Conservation (phyloP, 306 rosid genomes). For the Bauhinia variegata region DNA sequence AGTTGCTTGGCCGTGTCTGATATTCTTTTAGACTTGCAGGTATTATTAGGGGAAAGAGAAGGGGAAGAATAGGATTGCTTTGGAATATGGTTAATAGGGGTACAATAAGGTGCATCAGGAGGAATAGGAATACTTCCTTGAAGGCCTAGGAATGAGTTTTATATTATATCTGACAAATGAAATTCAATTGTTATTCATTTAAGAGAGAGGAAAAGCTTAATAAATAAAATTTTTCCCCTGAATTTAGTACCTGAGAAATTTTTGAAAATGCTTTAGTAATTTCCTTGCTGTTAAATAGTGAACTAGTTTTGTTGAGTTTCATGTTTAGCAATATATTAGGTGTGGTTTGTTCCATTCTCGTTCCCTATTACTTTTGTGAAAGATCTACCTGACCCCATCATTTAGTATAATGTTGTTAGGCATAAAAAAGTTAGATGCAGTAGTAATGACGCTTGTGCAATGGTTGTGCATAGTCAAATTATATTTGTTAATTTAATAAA, state of each 20-base stretch:
- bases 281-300: conserved; percentile 1
- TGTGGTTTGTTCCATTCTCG: conserved; percentile 5
- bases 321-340: conserved; percentile 7
- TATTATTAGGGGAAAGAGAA: background rate
- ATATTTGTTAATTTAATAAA: conserved; percentile 9
- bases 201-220: background rate
- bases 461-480: conserved; percentile 18
- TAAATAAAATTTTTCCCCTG: background rate
- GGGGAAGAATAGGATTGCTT: conserved; percentile 17
- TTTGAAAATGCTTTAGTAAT: background rate
- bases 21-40: too few species aligned
- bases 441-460: conserved; percentile 19
- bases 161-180: too few species aligned
- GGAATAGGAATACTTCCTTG: conserved; percentile 8
- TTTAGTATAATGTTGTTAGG: conserved; percentile 3
- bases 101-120: background rate
- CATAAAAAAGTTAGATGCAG: background rate
- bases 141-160: too few species aligned
- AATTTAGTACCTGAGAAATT: background rate
- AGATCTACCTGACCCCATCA: conserved; percentile 25
- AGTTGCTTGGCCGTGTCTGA: too few species aligned
- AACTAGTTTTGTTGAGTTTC: conserved; percentile 16
- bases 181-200: background rate
- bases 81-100: background rate
- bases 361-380: conserved; percentile 20